These are phyloP conservation scores for Linnemannia elongata DNA, from an alignment of 192 early-diverging fungal species.

Conservation along the genomic window DNA sequence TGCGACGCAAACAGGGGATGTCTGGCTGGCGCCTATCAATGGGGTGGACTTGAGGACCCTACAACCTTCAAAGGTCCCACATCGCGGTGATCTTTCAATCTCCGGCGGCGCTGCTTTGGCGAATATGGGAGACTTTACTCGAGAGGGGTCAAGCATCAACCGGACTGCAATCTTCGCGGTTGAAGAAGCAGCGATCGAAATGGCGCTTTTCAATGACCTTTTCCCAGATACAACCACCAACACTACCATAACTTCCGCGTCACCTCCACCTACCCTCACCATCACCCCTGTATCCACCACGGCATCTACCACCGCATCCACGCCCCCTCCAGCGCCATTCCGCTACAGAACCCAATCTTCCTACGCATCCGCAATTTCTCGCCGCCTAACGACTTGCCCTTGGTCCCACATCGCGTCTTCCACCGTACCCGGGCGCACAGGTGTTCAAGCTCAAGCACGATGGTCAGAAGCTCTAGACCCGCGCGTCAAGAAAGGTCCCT, in stretches of 20 bases:
- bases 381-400: slow-evolving; percentile 9
- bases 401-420: slow-evolving; percentile 53
- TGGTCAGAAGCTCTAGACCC: slow-evolving; percentile 74
- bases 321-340: neutral
- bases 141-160: too few species aligned
- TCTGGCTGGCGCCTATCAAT: too few species aligned
- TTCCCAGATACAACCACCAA: neutral
- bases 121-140: too few species aligned
- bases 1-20: too few species aligned
- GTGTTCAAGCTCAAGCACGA: slow-evolving; percentile 72
- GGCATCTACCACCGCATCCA: neutral
- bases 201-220: neutral
- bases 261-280: neutral
- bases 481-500: slow-evolving; percentile 65
- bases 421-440: slow-evolving; percentile 66
- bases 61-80: too few species aligned
- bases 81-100: too few species aligned
- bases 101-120: too few species aligned
- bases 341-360: neutral
- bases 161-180: neutral
- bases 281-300: neutral
- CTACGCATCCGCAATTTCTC: slow-evolving; percentile 26
- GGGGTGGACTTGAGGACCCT: too few species aligned
- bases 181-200: neutral
- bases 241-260: neutral